These are phyloP conservation scores for Tothia fuscella DNA, from an alignment of 2,329 filamentous ascomycete genomes.

Conservation along the genomic window DNA sequence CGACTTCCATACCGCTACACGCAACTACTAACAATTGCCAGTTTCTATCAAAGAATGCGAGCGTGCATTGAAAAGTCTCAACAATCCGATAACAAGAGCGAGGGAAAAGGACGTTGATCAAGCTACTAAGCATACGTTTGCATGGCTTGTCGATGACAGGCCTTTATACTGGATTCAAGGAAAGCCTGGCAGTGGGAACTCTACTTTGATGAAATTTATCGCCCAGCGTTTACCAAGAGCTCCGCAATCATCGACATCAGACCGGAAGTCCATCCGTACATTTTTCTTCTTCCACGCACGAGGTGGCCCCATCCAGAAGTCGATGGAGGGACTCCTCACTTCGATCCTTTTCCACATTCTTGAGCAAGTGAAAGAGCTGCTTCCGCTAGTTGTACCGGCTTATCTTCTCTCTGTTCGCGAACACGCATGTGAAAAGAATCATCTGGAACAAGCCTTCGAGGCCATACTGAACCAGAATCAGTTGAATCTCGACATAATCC, in stretches of 20 bases:
- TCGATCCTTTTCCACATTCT: background rate
- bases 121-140: too few relatives aligned
- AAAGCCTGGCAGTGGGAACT: background rate
- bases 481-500: background rate
- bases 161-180: background rate
- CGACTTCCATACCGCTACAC: too few relatives aligned
- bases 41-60: too few relatives aligned
- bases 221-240: background rate
- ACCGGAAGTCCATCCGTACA: background rate
- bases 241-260: background rate
- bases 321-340: background rate
- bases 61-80: too few relatives aligned
- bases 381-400: background rate
- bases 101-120: too few relatives aligned
- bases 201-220: background rate
- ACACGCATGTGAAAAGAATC: too few relatives aligned
- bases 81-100: too few relatives aligned
- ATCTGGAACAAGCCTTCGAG: background rate
- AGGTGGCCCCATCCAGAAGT: background rate
- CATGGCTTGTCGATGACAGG: background rate
- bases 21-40: too few relatives aligned
- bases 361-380: background rate
- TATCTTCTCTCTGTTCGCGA: background rate
- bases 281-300: background rate
- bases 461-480: background rate